phyloP scores from a whole-genome alignment of 129 eudicot species.

The Mikania micrantha region DNA sequence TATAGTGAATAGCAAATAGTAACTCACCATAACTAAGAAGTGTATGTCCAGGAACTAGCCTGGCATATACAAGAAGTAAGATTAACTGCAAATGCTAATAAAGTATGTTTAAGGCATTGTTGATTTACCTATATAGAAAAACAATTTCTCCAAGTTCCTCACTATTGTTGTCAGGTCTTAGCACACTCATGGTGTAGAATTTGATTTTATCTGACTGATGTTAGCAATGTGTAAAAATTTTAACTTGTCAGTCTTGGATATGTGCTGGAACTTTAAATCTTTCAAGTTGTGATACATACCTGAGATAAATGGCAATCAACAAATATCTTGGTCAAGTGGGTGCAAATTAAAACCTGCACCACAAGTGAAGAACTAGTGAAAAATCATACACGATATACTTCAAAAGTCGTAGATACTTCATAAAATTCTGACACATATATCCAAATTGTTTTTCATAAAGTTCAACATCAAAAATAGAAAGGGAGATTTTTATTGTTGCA shows the following conservation, averaged over 20 bases:
- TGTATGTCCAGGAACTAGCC: constrained; percentile 89
- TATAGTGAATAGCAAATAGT: constrained; percentile 7
- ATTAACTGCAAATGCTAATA: not conserved
- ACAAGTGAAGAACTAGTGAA: not conserved
- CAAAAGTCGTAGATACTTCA: constrained; percentile 4
- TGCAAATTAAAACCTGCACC: constrained; percentile 73
- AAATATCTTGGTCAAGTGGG: constrained; percentile 88
- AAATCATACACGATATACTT: not conserved
- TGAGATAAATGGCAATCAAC: constrained; percentile 43
- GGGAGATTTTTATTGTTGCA: not conserved
- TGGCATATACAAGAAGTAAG: constrained; percentile 29
- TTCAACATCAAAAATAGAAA: not conserved
- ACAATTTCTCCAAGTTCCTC: constrained; percentile 64
- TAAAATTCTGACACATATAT: not conserved
- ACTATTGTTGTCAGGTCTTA: constrained; percentile 57
- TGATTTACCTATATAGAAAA: constrained; percentile 61
- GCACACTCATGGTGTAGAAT: constrained; percentile 88
- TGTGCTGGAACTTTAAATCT: constrained; percentile 5
- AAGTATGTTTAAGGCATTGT: not conserved
- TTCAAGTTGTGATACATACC: constrained; percentile 38
- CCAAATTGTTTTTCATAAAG: not conserved
- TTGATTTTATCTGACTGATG: constrained; percentile 73
- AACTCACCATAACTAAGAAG: constrained; percentile 73
- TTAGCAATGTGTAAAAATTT: constrained; percentile 8
- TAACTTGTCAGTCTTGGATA: constrained; percentile 5